These are phyloP conservation scores for Rossbeevera mucosa DNA, from an alignment of 768 basidiomycete species.

Conservation along the genomic window DNA sequence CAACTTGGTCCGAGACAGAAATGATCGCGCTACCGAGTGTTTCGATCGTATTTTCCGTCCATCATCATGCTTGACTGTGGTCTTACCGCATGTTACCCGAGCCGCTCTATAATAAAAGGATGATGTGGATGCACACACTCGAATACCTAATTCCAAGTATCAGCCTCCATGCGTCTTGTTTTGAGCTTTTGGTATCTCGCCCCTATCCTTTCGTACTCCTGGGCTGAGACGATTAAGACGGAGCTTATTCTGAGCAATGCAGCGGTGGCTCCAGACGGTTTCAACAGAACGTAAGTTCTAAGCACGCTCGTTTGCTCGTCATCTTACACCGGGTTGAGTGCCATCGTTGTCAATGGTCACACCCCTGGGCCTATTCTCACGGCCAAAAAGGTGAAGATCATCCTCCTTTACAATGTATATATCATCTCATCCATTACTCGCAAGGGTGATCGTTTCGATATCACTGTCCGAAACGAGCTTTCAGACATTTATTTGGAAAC, in stretches of 20 bases:
- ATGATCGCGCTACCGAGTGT: not conserved
- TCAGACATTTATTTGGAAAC: conserved; percentile 35
- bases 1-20: not conserved
- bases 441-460: conserved; percentile 37
- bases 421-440: not conserved
- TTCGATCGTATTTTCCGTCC: not conserved
- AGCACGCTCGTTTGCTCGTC: not conserved
- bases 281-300: conserved; percentile 26
- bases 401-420: not conserved
- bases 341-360: conserved; percentile 38
- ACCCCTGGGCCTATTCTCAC: conserved; percentile 40
- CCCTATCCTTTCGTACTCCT: conserved; percentile 4
- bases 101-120: not conserved
- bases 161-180: conserved; percentile 12
- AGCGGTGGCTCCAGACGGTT: conserved; percentile 42
- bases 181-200: conserved; percentile 7
- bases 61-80: not conserved
- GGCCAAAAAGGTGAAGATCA: conserved; percentile 32
- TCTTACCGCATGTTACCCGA: not conserved
- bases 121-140: too few species aligned
- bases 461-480: conserved; percentile 40
- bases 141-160: not conserved
- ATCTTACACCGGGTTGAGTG: conserved; percentile 17
- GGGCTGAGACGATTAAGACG: conserved; percentile 11
- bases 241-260: conserved; percentile 37